phyloP scores from a whole-genome alignment of 1,139 yeast species.

The Candida albicans region DNA sequence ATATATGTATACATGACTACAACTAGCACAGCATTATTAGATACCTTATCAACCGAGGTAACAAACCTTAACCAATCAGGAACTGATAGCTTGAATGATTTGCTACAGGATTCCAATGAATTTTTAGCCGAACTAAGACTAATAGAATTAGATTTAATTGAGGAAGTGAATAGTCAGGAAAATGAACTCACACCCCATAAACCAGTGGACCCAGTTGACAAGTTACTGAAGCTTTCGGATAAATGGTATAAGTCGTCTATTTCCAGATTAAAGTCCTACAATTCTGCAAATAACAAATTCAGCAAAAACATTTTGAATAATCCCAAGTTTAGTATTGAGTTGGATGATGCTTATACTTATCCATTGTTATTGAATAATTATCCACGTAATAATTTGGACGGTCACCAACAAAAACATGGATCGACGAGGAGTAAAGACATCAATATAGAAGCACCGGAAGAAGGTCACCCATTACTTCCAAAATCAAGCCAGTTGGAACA shows the following conservation, averaged over 20 bases:
- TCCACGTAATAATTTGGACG: conserved; percentile 22
- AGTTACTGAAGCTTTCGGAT: conserved; percentile 15
- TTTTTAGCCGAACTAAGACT: conserved; percentile 28
- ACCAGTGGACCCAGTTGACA: background rate
- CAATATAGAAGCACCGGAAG: background rate
- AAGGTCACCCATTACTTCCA: background rate
- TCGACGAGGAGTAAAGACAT: background rate
- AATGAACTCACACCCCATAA: conserved; percentile 7
- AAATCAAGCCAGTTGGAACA: conserved; percentile 12
- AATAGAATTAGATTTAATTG: conserved; percentile 28
- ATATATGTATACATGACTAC: conserved; percentile 10
- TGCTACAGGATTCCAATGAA: conserved; percentile 26
- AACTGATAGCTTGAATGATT: conserved; percentile 17
- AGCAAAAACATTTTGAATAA: conserved; percentile 36
- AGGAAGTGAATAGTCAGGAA: conserved; percentile 13
- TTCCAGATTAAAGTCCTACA: conserved; percentile 34
- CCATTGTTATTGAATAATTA: conserved; percentile 36
- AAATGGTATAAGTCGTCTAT: conserved; percentile 43
- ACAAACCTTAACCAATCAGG: conserved; percentile 26
- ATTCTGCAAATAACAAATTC: conserved; percentile 37
- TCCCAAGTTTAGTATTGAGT: conserved; percentile 30
- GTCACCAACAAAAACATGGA: background rate
- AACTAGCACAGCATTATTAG: conserved; percentile 25
- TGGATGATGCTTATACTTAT: conserved; percentile 48
- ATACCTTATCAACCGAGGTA: conserved; percentile 30